Evolutionary conservation across 306 rosid species (phyloP), one percentile per base, ranked within the genome.

Genomic region (Rosa chinensis): DNA sequence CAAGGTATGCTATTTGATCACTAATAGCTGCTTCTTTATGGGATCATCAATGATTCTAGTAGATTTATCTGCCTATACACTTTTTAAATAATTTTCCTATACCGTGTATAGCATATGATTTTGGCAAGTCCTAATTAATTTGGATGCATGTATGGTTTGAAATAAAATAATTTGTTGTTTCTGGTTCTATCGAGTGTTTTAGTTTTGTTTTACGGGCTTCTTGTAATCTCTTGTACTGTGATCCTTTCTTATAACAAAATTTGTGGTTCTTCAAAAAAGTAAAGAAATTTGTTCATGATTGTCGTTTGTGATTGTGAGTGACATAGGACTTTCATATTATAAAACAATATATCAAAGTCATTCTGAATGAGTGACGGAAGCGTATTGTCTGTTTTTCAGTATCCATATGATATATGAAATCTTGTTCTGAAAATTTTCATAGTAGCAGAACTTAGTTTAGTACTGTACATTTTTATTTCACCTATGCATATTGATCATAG

Each of bases 1-100:
- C 58, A 94, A 94, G 99, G 97, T 94, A 92, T 47, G 75, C 52
- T 70, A n/a, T 75, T 39, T 71, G 75, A 68, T 66, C 39, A 21
- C 63, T 70, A 45, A 0, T 66, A 48, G 40, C 14, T 44, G 20
- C 28, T 72, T 66, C 21, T 11, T 64, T 56, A 37, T 13, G 25
- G 47, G 62, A 40, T 14, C 12, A 5, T 42, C 2, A 52, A 4
- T 52, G 44, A 39, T n/a, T 28, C 23, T 45, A 59, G 14, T 16
- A 16, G 18, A 20, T 42, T 37, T 3, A 4, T 55, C 8, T 48
- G 43, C 17, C 66, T 77, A 39, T 18, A 66, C 16, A 61, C 17
- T 25, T 61, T 58, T 9, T 3, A 2, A 59, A 59, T 72, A 6
- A 5, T 18, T 9, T 62, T 32, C n/a, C 64, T 76, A 20, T 11